These are phyloP conservation scores for Globisporangium megalacanthum DNA, from an alignment of 352 stramenopile genomes.

Conservation along the genomic window DNA sequence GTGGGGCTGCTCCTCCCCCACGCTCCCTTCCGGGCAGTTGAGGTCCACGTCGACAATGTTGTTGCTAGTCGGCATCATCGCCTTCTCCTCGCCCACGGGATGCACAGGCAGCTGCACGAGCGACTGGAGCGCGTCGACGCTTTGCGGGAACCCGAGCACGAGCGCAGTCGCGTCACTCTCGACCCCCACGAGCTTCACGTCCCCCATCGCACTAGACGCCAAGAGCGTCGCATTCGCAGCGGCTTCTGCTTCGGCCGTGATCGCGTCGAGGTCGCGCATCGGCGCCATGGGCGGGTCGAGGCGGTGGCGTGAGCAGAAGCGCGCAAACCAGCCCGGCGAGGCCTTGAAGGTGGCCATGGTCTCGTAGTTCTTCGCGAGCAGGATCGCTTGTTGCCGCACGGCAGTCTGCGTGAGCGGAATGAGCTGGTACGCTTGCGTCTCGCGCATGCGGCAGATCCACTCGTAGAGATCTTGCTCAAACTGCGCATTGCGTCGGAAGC, in stretches of 20 bases:
- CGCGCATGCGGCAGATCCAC: slow-evolving; percentile 82
- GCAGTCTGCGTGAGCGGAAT: slow-evolving; percentile 81
- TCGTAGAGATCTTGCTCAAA: slow-evolving; percentile 85
- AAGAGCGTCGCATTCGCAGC: slow-evolving; percentile 4
- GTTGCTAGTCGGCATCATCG: slow-evolving; percentile 1
- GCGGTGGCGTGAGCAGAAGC: slow-evolving; percentile 82
- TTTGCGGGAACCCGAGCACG: slow-evolving; percentile 9
- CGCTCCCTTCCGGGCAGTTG: slow-evolving; percentile 36
- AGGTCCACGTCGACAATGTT: slow-evolving; percentile 12
- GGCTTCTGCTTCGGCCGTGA: slow-evolving; percentile 2
- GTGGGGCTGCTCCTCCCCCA: slow-evolving; percentile 21
- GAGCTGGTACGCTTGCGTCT: slow-evolving; percentile 77
- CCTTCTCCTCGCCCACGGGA: neutral
- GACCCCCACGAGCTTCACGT: neutral
- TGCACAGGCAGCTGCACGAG: neutral
- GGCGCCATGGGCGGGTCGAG: slow-evolving; percentile 53
- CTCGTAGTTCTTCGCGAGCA: slow-evolving; percentile 82
- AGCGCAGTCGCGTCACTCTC: slow-evolving; percentile 6
- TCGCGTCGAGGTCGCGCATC: slow-evolving; percentile 7
- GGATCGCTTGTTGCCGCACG: slow-evolving; percentile 78
- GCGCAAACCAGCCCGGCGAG: slow-evolving; percentile 81
- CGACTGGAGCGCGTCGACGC: slow-evolving; percentile 8
- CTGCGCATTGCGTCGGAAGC: slow-evolving; percentile 74
- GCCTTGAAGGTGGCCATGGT: slow-evolving; percentile 83
- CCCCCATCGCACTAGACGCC: neutral